Conservation (phyloP, 257 asterid genomes). For the Handroanthus guayacan region DNA sequence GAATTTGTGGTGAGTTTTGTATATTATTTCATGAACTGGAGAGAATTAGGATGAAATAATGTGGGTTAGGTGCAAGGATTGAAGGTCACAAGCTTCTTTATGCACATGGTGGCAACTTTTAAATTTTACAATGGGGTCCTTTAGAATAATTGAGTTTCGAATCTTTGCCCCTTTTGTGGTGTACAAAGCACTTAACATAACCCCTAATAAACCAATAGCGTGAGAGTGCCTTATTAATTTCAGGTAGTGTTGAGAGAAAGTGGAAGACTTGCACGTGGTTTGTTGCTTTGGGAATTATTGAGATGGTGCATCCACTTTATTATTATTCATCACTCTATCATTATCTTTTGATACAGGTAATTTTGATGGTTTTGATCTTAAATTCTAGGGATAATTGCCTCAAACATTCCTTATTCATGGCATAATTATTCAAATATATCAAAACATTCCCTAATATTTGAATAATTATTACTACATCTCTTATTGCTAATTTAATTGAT, state of each 20-base stretch:
- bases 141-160: conserved; percentile 36
- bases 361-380: background rate
- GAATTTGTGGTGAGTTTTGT: conserved; percentile 36
- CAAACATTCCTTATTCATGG: too few relatives aligned
- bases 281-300: conserved; percentile 18
- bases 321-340: background rate
- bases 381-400: too few relatives aligned
- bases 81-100: conserved; percentile 52
- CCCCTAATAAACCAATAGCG: background rate
- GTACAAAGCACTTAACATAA: conserved; percentile 11
- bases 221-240: background rate
- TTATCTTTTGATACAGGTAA: background rate
- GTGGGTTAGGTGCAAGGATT: conserved; percentile 50
- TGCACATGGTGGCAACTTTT: conserved; percentile 58
- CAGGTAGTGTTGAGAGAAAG: background rate
- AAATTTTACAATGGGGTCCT: conserved; percentile 43
- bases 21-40: conserved; percentile 23
- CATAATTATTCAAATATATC: too few relatives aligned
- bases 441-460: too few relatives aligned
- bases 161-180: conserved; percentile 30
- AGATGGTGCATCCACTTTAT: background rate
- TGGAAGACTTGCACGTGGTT: conserved; percentile 12
- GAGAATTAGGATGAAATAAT: conserved; percentile 39
- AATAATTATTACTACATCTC: too few relatives aligned
- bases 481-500: too few relatives aligned